Evolutionary conservation across 163 green algal species (phyloP).

Genomic region (Dunaliella salina): DNA sequence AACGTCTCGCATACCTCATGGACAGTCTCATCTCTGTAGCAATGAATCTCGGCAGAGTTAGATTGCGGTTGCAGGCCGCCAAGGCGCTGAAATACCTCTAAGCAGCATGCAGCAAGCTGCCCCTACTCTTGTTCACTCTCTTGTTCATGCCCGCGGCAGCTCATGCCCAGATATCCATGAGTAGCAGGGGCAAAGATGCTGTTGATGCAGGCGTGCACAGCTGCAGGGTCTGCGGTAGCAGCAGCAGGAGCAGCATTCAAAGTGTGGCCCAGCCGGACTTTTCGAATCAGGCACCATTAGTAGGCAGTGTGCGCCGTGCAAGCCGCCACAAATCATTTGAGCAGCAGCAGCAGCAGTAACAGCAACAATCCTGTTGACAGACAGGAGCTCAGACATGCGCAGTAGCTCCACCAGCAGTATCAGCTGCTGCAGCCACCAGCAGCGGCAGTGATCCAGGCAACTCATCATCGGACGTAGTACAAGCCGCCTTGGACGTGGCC

Average conservation of each 20-base stretch:
- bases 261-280: background rate
- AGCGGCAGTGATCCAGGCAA: background rate
- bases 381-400: background rate
- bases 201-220: background rate
- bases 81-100: background rate
- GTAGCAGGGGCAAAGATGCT: background rate
- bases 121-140: background rate
- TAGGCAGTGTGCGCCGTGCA: background rate
- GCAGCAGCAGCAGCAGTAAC: background rate
- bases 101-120: background rate
- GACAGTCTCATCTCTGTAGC: no score
- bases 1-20: background rate
- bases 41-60: background rate
- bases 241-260: background rate
- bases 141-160: background rate
- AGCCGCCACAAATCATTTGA: background rate
- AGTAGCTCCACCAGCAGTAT: background rate
- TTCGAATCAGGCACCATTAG: background rate
- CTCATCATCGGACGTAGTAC: background rate
- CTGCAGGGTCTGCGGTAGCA: background rate
- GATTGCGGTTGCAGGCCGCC: background rate
- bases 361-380: background rate
- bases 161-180: background rate
- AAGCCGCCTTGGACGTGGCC: background rate
- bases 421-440: background rate